Percentiles rank a stretch among this genome's conserved stretches.
Conservation (phyloP, 495 filamentous ascomycete species). For the Talaromyces thailandensis region DNA sequence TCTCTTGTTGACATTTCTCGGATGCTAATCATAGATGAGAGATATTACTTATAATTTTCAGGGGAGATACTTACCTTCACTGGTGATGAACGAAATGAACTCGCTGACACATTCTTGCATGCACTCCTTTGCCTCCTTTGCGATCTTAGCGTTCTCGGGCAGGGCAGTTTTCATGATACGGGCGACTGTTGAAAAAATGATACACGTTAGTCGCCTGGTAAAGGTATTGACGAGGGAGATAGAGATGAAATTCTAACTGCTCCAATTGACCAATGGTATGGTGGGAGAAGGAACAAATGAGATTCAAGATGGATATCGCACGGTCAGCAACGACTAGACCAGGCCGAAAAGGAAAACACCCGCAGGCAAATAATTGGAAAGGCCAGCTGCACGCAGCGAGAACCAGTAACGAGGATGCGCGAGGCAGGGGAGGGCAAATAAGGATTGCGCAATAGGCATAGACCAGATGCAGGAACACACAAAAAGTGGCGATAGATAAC, state of each 20-base stretch:
- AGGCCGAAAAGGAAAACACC: constrained; percentile 7
- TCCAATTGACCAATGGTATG: not conserved
- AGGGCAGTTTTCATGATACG: constrained; percentile 98
- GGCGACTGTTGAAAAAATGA: constrained; percentile 71
- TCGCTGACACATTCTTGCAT: constrained; percentile 99
- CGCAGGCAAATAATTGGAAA: constrained; percentile 26
- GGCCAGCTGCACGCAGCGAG: constrained; percentile 34
- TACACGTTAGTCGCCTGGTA: constrained; percentile 64
- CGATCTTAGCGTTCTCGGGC: constrained; percentile 98
- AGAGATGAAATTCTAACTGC: not conserved
- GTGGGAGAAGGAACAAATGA: not conserved
- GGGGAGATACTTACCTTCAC: constrained; percentile 60
- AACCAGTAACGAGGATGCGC: not conserved
- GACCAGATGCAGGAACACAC: constrained; percentile 33
- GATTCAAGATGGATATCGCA: not conserved
- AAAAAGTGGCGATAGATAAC: constrained; percentile 48
- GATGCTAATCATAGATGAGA: constrained; percentile 58
- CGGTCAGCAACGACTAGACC: not conserved
- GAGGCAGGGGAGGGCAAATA: constrained; percentile 14
- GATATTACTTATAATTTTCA: constrained; percentile 10
- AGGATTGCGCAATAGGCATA: not conserved
- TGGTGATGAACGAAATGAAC: constrained; percentile 99
- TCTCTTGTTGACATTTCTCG: constrained; percentile 98
- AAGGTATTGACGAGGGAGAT: not conserved
- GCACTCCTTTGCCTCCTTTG: constrained; percentile 98